Conservation (phyloP, 495 filamentous ascomycete species). For the Trichoderma virens region DNA sequence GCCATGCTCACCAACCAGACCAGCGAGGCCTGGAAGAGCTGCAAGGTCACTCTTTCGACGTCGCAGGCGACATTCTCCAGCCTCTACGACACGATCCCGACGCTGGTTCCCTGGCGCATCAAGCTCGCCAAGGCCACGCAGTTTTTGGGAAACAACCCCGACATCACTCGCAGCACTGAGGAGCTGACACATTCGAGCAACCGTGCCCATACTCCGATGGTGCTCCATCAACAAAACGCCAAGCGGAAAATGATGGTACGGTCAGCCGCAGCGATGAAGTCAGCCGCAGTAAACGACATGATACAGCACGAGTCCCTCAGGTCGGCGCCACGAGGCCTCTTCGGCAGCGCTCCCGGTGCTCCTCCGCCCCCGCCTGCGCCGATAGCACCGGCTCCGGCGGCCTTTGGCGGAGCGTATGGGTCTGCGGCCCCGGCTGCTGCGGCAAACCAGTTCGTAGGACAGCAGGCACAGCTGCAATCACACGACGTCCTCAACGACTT, state of each 20-base stretch:
- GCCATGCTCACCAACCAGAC: constrained; percentile 58
- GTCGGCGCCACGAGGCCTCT: no score
- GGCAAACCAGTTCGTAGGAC: not conserved
- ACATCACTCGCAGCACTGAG: constrained; percentile 22
- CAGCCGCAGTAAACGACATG: no score
- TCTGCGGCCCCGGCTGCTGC: not conserved
- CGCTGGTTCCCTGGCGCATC: constrained; percentile 54
- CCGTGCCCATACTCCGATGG: no score
- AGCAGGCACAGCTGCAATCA: not conserved
- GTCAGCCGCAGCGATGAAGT: no score
- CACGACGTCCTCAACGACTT: not conserved
- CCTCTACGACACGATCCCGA: constrained; percentile 50
- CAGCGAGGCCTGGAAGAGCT: constrained; percentile 61
- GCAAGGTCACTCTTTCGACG: constrained; percentile 57
- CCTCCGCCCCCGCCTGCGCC: not conserved
- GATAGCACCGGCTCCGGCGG: not conserved
- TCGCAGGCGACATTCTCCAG: constrained; percentile 59
- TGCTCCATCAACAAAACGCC: not conserved
- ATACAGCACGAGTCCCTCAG: no score
- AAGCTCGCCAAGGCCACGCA: constrained; percentile 28
- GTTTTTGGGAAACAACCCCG: constrained; percentile 5
- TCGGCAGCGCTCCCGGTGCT: no score
- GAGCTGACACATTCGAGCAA: constrained; percentile 12
- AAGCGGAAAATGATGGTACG: not conserved
- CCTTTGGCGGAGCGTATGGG: no score